Evolutionary conservation across 352 stramenopile genomes (phyloP), one percentile per base, ranked within the genome.

Genomic region (Globisporangium paroecandrum): DNA sequence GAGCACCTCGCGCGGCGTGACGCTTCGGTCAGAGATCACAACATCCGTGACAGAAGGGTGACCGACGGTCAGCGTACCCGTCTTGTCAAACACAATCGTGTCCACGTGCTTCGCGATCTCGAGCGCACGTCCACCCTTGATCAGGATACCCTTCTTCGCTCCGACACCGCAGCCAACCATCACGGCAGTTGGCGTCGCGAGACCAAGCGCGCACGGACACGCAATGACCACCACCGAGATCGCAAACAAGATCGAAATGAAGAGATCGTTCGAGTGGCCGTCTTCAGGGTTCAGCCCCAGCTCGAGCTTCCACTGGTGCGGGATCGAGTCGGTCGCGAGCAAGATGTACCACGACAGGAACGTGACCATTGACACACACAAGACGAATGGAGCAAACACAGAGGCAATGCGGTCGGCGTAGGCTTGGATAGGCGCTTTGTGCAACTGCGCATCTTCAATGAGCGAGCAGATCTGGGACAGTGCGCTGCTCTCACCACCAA

Each of bases 71-170:
- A 98, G 72, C 9, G 94, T 98, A 1, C 93, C 93, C 2, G 93
- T 98, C 76, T 98, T 98, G 71, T 98, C 94, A 71, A 98, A 98
- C 32, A 96, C 93, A 34, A 94, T 89, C 25, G 85, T 89, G 34
- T 91, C 86, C 1, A 97, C 89, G 68, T 97, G 90, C 3, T 83
- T 83, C 15, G 88, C 83, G 3, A 90, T 87, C 66, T 97, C 89
- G 0, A 97, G 76, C 7, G 87, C 85, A 12, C 81, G 77, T 1
- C 89, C 89, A 1, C 93, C 93, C 68, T 95, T 95, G 65, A 98
- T 90, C 8, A 97, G 71, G 57, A 98, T 93, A 1, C 95, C 83
- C 22, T 91, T 82, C 69, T 96, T 90, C 29, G 87, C 89, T 8
- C 85, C 92, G 60, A 97, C 85, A 15, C 86, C 89, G 29, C 93